Evolutionary conservation across 2,329 filamentous ascomycete species (phyloP), one percentile per base, ranked within the genome.

Genomic region (Didymella keratinophila): DNA sequence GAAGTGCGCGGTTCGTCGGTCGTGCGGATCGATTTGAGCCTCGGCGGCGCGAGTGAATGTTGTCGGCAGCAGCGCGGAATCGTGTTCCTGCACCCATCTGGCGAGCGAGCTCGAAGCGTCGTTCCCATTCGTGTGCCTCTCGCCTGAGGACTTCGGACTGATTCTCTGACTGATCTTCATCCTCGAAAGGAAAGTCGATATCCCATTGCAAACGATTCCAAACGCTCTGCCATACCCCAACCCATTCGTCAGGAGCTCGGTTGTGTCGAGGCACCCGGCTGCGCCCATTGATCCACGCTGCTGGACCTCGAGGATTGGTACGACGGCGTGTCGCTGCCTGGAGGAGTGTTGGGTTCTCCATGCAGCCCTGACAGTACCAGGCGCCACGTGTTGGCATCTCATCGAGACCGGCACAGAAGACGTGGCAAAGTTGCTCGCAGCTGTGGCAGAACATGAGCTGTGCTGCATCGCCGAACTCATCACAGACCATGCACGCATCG

Each of bases 321-420:
- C 66, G 68, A 50, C 68, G 61, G 36, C 67, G 69, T 23, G 66
- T 60, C 58, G 74, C 80, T 63, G 70, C 77, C 67, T 71, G 76
- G 61, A 75, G 76, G 58, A 73, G 54, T 20, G 71, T 61, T 1
- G 75, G 75, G 50, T 76, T 75, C 62, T 78, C 74, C 44, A 76
- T 77, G 76, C 95, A 99, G 69, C 90, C 87, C 77, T 95, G 88
- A 80, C 95, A 99, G 76, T 94, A 97, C 93, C 94, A 99, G 64
- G 88, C 82, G 27, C 90, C 91, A 28, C 73, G 69, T 21, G 84
- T 79, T 21, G 93, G 93, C 55, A 96, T 86, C 52, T 83, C 80
- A 60, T 93, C 89, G 48, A 97, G 84, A 32, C 91, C 93, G 61
- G 96, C 87, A 77, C 95, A 99, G 76, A 96, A 91, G 46, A 93